Conservation (phyloP, 495 filamentous ascomycete genomes). For the Stereocaulon alpinum region DNA sequence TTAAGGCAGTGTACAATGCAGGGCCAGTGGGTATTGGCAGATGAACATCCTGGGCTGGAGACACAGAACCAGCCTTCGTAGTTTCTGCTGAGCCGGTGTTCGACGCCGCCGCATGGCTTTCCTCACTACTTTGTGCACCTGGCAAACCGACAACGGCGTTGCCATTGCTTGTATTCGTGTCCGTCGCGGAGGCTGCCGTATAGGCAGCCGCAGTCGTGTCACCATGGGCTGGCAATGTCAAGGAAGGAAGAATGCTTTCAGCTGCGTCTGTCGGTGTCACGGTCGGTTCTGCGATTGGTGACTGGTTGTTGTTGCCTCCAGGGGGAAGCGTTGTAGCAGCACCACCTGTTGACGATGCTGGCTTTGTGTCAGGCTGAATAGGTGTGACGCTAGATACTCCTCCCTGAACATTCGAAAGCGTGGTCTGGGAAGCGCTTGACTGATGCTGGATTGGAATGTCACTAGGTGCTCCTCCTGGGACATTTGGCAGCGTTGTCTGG, state of each 20-base stretch:
- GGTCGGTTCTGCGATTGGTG: neutral
- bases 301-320: neutral
- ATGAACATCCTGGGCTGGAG: neutral
- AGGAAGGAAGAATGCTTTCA: too few species aligned
- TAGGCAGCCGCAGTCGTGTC: neutral
- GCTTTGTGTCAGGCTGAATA: neutral
- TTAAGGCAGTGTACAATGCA: neutral
- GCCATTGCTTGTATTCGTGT: neutral
- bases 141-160: neutral
- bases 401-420: neutral
- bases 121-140: neutral
- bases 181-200: neutral
- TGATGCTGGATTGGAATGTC: neutral
- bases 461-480: too few species aligned
- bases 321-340: neutral
- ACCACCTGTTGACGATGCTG: neutral
- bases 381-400: too few species aligned
- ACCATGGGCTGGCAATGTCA: neutral
- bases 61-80: neutral
- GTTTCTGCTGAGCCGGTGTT: neutral
- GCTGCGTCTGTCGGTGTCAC: too few species aligned
- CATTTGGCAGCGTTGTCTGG: neutral
- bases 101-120: neutral
- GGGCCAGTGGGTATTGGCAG: neutral
- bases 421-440: neutral